Conservation (phyloP, 805 yeast genomes). For the Pichia californica region DNA sequence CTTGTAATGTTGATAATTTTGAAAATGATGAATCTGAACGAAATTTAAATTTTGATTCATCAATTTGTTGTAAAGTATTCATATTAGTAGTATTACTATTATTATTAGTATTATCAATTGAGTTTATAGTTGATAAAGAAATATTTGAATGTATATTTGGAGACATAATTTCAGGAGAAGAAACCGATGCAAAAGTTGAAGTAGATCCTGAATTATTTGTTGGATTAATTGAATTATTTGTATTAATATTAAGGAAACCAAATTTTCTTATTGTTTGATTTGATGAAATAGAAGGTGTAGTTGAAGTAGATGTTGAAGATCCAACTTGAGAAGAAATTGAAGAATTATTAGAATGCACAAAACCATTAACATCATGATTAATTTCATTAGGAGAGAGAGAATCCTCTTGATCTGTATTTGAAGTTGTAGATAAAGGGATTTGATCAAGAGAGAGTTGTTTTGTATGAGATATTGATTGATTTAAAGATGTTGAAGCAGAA, state of each 20-base stretch:
- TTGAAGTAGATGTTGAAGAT: conserved; percentile 9
- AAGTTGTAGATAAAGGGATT: background rate
- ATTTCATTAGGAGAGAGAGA: background rate
- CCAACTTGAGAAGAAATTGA: conserved; percentile 13
- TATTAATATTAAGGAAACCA: background rate
- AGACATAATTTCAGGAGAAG: conserved; percentile 4
- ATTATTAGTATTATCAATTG: too few species aligned
- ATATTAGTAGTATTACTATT: background rate
- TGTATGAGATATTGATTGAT: too few species aligned
- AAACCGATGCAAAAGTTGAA: background rate
- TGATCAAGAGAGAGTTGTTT: background rate
- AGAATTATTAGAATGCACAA: conserved; percentile 12
- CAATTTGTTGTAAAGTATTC: background rate
- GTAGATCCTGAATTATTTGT: background rate
- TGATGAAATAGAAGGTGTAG: conserved; percentile 3
- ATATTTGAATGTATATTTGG: background rate
- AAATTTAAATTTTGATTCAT: conserved; percentile 5
- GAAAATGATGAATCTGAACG: conserved; percentile 7
- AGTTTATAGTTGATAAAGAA: background rate
- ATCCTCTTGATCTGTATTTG: background rate
- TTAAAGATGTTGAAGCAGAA: too few species aligned
- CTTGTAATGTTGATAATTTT: conserved; percentile 10
- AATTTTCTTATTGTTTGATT: conserved; percentile 15
- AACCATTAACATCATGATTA: conserved; percentile 5
- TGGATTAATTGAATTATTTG: background rate